Evolutionary conservation across 805 yeast genomes (phyloP).

Genomic region (Lachancea lanzarotensis): DNA sequence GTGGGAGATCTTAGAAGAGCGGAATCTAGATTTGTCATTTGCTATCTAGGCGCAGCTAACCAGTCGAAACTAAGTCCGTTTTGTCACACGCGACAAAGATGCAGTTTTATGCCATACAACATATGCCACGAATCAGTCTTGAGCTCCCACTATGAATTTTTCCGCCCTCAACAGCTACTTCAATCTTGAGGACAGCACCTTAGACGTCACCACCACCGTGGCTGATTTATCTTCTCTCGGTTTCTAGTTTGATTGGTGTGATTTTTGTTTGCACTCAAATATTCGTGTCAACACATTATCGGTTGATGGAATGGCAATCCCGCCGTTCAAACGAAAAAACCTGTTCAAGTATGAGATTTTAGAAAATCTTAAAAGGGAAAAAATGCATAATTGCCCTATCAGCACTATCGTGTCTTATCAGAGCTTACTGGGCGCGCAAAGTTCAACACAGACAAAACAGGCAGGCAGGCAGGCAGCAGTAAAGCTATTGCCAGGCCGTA

Average conservation of each 20-base stretch:
- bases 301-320: not conserved
- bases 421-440: too few species aligned
- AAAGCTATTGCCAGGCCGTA: too few species aligned
- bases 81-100: not conserved
- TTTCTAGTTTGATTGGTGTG: too few species aligned
- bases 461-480: too few species aligned
- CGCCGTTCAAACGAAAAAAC: not conserved
- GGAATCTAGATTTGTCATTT: slow-evolving; percentile 11
- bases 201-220: not conserved
- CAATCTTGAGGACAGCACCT: too few species aligned
- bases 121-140: too few species aligned
- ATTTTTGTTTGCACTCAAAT: too few species aligned
- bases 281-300: too few species aligned
- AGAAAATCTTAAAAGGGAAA: not conserved
- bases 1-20: slow-evolving; percentile 13
- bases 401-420: too few species aligned
- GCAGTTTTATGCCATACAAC: not conserved
- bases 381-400: not conserved
- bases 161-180: too few species aligned
- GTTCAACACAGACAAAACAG: too few species aligned
- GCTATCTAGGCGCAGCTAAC: slow-evolving; percentile 16
- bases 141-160: too few species aligned
- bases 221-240: not conserved
- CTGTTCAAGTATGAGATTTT: not conserved
- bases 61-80: not conserved